Evolutionary conservation across 192 early-diverging fungal species (phyloP).

Genomic region (Gryganskiella cystojenkinii): DNA sequence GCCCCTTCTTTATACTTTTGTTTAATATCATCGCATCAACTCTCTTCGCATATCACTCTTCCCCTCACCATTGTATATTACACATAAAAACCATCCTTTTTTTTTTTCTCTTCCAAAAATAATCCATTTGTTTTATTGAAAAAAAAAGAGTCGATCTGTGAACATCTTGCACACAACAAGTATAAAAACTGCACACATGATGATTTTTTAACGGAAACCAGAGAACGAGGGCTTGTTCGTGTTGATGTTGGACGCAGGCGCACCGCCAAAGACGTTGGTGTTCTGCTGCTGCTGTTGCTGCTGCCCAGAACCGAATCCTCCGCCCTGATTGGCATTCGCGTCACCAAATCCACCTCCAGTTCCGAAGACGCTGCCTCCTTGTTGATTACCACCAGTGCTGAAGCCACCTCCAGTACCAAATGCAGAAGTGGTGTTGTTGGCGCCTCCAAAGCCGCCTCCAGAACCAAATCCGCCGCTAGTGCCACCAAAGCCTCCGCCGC

Average conservation of each 20-base stretch:
- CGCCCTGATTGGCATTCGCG: not conserved
- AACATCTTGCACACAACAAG: too few species aligned
- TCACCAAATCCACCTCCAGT: conserved; percentile 7
- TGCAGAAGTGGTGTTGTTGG: not conserved
- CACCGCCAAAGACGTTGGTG: not conserved
- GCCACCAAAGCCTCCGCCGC: conserved; percentile 1
- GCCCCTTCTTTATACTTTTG: not conserved
- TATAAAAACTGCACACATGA: not conserved
- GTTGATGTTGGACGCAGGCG: conserved; percentile 9
- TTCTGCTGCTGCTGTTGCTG: conserved; percentile 15
- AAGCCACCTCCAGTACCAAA: conserved; percentile 11
- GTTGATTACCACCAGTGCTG: not conserved
- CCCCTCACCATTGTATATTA: too few species aligned
- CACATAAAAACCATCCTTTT: too few species aligned
- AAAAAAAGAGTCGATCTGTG: too few species aligned
- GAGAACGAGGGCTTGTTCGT: conserved; percentile 15
- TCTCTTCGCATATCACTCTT: too few species aligned
- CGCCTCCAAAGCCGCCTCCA: conserved; percentile 8
- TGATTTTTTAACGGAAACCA: conserved; percentile 8
- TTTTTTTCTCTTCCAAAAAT: too few species aligned
- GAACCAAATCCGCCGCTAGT: not conserved
- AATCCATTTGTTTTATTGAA: too few species aligned
- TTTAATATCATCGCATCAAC: too few species aligned
- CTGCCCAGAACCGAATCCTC: conserved; percentile 13
- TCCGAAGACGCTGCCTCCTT: too few species aligned